Base-by-base conservation (phyloP, 495 filamentous ascomycete species). In the Penicillium daleae region DNA sequence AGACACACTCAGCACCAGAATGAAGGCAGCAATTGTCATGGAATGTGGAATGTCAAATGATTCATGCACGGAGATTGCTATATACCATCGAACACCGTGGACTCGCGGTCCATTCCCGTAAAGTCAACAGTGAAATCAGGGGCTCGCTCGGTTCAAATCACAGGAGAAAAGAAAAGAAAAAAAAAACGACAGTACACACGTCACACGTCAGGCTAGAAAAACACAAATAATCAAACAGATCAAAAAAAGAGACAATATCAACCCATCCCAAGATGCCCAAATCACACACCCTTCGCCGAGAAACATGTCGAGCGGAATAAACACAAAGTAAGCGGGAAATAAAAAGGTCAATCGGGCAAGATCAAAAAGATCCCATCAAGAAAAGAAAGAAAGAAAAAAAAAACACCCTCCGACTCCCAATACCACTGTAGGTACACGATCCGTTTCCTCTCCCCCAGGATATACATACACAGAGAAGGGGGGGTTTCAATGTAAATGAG, bases 171-270 rank as follows among this genome's bases (percentile, higher is more conserved):
- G n/a, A 63, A 60, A 44, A 44, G 17, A 39, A 66, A 60, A 62
- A 31, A 48, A 48, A 29, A 65, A 61, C 49, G 59, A 62, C 67
- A 66, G 33, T 69, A 71, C 66, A 72, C 63, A 62, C 70, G 68
- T 73, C 68, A 73, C 68, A 71, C 70, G 65, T 73, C 63, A 73
- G 63, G 66, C 66, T 64, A 55, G 63, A 44, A 61, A 67, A 63
- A 57, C 54, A 57, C 57, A 59, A n/a, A 9, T 64, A 71, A 60
- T 64, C 69, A 69, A 60, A 63, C 66, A 65, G 40, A 59, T 19
- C n/a, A n/a, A n/a, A 57, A 58, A 57, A 62, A 59, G 46, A 64
- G 9, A 54, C 51, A 49, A 63, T 35, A 60, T 66, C 64, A 63
- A 40, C 26, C 64, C 59, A 49, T 66, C 64, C 64, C 60, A 62